phyloP scores from a whole-genome alignment of 2,329 filamentous ascomycete species.

The Macrophomina phaseolina region DNA sequence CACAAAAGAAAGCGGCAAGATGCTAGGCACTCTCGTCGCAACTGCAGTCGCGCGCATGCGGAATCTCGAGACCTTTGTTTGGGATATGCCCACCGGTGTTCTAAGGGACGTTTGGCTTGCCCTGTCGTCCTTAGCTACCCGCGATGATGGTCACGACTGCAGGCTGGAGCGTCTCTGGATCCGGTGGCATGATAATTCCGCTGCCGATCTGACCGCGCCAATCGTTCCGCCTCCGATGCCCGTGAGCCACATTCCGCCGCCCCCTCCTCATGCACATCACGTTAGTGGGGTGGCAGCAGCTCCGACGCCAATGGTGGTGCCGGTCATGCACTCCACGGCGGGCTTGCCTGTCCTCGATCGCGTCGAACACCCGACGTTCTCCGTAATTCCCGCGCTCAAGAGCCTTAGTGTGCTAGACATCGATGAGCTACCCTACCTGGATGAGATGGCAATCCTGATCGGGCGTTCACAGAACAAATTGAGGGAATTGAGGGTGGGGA shows the following conservation, averaged over 20 bases:
- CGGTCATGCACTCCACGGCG: constrained; percentile 37
- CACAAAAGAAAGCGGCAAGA: constrained; percentile 82
- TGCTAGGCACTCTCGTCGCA: constrained; percentile 83
- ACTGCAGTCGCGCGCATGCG: constrained; percentile 81
- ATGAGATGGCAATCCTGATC: constrained; percentile 80
- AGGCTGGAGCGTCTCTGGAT: constrained; percentile 78
- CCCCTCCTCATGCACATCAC: constrained; percentile 35
- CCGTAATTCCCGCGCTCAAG: constrained; percentile 74
- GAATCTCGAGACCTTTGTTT: constrained; percentile 80
- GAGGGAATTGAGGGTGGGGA: constrained; percentile 74
- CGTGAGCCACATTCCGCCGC: constrained; percentile 23
- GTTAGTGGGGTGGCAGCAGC: constrained; percentile 41
- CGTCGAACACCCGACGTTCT: constrained; percentile 81
- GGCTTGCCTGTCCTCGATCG: constrained; percentile 49
- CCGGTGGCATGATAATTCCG: constrained; percentile 79
- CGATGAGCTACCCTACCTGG: constrained; percentile 80
- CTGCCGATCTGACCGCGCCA: constrained; percentile 47
- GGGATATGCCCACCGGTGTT: constrained; percentile 90
- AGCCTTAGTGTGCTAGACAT: constrained; percentile 80
- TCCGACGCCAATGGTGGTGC: constrained; percentile 41
- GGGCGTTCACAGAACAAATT: constrained; percentile 70
- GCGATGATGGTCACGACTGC: constrained; percentile 64
- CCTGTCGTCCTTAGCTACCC: constrained; percentile 71
- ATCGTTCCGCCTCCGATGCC: constrained; percentile 44
- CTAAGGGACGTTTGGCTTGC: constrained; percentile 81